These are phyloP conservation scores for Verticillium alfalfae DNA, from an alignment of 2,329 filamentous ascomycete species.

Conservation along the genomic window DNA sequence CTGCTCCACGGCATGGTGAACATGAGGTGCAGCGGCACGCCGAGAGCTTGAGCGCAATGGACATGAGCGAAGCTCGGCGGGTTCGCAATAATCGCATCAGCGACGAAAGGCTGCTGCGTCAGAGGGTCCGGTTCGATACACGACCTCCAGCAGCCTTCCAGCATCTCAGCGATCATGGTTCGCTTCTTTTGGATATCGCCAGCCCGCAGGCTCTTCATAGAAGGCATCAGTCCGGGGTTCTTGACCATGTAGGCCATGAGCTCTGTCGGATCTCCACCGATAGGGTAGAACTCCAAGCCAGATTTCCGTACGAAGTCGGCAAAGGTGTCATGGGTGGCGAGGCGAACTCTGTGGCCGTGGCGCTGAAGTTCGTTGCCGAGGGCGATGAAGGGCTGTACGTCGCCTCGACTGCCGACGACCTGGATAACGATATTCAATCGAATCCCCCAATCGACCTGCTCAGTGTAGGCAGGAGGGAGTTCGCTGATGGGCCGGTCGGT, in stretches of 20 bases:
- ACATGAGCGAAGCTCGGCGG: conserved; percentile 43
- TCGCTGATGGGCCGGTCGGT: conserved; percentile 2
- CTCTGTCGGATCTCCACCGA: conserved; percentile 47
- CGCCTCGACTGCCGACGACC: conserved; percentile 45
- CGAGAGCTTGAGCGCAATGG: conserved; percentile 38
- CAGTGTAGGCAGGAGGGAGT: conserved; percentile 1
- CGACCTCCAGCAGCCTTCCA: conserved; percentile 17
- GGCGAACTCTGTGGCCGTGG: conserved; percentile 43
- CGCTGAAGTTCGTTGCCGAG: conserved; percentile 41
- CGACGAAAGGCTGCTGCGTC: conserved; percentile 32
- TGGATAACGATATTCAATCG: conserved; percentile 48
- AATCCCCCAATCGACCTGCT: background rate
- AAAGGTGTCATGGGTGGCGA: conserved; percentile 47
- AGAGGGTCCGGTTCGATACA: conserved; percentile 14
- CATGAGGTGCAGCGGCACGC: conserved; percentile 40
- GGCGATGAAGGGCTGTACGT: conserved; percentile 52
- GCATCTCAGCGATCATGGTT: conserved; percentile 16
- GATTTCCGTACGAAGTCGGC: conserved; percentile 39
- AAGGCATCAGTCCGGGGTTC: conserved; percentile 20
- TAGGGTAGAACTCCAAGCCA: conserved; percentile 46
- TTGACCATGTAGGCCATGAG: conserved; percentile 26
- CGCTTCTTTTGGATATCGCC: conserved; percentile 20
- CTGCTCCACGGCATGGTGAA: conserved; percentile 70
- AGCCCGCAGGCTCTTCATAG: conserved; percentile 15
- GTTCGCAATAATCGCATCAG: conserved; percentile 45